Evolutionary conservation across 306 rosid genomes (phyloP).

Genomic region (Cicer arietinum): DNA sequence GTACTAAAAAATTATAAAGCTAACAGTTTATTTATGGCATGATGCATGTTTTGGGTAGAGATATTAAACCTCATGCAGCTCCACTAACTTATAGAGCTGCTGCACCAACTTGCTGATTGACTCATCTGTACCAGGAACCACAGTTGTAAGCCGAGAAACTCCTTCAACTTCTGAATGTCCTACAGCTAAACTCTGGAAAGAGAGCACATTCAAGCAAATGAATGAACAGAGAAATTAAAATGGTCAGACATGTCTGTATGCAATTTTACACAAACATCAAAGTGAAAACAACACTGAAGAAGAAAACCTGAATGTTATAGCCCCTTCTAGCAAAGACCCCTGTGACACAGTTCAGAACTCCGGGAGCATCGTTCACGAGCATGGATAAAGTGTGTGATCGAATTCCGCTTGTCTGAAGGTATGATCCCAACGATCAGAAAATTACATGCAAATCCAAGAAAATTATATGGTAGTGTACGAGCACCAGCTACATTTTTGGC

Average conservation of each 20-base stretch:
- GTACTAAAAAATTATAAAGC: slow-evolving; percentile 8
- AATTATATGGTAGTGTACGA: slow-evolving; percentile 30
- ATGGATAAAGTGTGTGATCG: slow-evolving; percentile 83
- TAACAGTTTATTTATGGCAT: slow-evolving; percentile 33
- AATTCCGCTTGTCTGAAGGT: slow-evolving; percentile 73
- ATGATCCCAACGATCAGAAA: slow-evolving; percentile 42
- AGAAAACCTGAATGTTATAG: slow-evolving; percentile 82
- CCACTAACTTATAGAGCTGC: slow-evolving; percentile 79
- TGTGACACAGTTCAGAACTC: slow-evolving; percentile 76
- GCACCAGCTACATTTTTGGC: slow-evolving; percentile 20
- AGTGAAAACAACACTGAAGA: neutral
- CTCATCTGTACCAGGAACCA: slow-evolving; percentile 88
- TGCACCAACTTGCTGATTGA: slow-evolving; percentile 77
- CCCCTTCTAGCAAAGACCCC: slow-evolving; percentile 92
- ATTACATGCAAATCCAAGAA: slow-evolving; percentile 38
- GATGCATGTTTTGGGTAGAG: slow-evolving; percentile 36
- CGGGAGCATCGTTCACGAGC: slow-evolving; percentile 80
- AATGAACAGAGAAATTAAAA: slow-evolving; percentile 25
- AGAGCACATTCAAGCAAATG: slow-evolving; percentile 33
- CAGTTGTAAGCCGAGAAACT: slow-evolving; percentile 83
- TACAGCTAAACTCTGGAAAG: slow-evolving; percentile 82
- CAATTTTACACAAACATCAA: slow-evolving; percentile 28
- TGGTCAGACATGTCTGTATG: neutral
- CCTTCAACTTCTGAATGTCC: slow-evolving; percentile 89
- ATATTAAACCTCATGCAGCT: slow-evolving; percentile 69